These are phyloP conservation scores for Microdochium nivale DNA, from an alignment of 2,329 filamentous ascomycete genomes.

Conservation along the genomic window DNA sequence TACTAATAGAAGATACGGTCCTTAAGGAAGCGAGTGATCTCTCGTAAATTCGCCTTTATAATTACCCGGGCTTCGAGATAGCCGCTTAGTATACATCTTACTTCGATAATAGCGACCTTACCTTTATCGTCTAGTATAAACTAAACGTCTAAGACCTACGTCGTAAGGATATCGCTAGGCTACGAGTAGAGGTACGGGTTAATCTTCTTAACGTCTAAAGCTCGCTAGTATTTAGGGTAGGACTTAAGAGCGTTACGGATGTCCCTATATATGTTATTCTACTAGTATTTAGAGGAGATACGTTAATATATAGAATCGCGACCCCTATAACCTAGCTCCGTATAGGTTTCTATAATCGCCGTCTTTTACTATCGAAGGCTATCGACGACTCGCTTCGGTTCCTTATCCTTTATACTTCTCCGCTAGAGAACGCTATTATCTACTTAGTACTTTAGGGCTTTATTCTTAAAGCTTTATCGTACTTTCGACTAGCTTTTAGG, in stretches of 20 bases:
- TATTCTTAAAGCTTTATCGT: background rate
- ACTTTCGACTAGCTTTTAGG: background rate
- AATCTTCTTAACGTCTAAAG: background rate
- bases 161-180: background rate
- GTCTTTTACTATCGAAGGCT: background rate
- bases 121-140: background rate
- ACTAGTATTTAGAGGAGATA: background rate
- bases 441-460: background rate
- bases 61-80: background rate
- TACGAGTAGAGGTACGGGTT: background rate
- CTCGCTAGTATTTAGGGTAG: background rate
- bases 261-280: background rate
- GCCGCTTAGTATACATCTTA: background rate
- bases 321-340: background rate
- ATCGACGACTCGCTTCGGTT: background rate
- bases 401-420: background rate
- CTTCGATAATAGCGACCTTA: background rate
- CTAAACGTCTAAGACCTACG: background rate
- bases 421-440: background rate
- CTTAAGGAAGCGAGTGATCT: background rate
- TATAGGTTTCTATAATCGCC: background rate
- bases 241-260: background rate
- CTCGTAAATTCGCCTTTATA: background rate
- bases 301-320: background rate
- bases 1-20: background rate